Conservation (phyloP, 2,329 filamentous ascomycete genomes). For the Aspergillus caelatus region DNA sequence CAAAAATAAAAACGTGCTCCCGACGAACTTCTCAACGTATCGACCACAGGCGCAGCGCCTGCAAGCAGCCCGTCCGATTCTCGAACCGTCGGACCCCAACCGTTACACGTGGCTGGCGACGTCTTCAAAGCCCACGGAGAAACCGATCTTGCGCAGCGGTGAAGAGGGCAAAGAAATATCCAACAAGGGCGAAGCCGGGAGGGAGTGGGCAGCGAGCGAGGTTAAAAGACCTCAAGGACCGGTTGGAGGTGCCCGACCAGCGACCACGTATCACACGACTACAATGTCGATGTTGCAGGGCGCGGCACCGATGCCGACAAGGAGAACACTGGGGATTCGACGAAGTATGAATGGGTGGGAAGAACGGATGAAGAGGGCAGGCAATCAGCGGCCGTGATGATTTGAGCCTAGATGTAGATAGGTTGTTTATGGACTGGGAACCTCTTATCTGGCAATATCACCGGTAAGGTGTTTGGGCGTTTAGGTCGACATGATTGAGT, state of each 20-base stretch:
- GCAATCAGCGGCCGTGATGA: slow-evolving; percentile 19
- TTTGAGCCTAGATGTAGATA: background rate
- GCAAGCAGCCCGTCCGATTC: slow-evolving; percentile 34
- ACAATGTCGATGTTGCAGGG: slow-evolving; percentile 41
- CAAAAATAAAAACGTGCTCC: slow-evolving; percentile 19
- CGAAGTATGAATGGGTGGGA: slow-evolving; percentile 49
- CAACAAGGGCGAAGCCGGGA: slow-evolving; percentile 14
- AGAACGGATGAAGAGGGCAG: slow-evolving; percentile 39
- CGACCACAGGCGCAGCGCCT: slow-evolving; percentile 37
- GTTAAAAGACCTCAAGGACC: slow-evolving; percentile 28
- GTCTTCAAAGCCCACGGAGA: slow-evolving; percentile 26
- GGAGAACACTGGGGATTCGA: slow-evolving; percentile 46
- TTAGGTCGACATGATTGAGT: background rate
- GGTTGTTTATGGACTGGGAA: background rate
- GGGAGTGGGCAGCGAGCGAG: slow-evolving; percentile 24
- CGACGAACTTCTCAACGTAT: slow-evolving; percentile 27
- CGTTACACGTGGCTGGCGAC: slow-evolving; percentile 40
- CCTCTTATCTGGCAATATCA: background rate
- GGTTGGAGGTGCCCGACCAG: slow-evolving; percentile 28
- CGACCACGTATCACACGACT: slow-evolving; percentile 43
- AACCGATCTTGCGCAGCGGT: slow-evolving; percentile 17
- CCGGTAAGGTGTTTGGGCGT: background rate
- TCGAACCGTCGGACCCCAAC: slow-evolving; percentile 34
- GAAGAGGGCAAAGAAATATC: slow-evolving; percentile 14
- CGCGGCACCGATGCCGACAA: slow-evolving; percentile 23